Evolutionary conservation across 495 filamentous ascomycete species (phyloP).

Genomic region (Aspergillus leporis): DNA sequence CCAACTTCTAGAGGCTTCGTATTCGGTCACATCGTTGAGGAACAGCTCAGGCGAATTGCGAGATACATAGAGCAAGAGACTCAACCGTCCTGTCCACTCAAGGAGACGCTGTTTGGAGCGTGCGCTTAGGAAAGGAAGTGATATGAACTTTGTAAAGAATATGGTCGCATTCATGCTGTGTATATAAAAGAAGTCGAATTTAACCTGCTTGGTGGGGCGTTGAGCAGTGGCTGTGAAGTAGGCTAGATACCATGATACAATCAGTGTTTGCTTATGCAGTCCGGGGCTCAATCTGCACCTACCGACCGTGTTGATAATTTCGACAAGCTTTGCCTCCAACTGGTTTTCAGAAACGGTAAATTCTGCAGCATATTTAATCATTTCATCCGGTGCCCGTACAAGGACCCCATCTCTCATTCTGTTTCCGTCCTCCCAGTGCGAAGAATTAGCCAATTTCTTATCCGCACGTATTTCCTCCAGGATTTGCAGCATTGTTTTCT

Average conservation of each 20-base stretch:
- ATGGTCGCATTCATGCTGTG: conserved; percentile 63
- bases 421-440: conserved; percentile 54
- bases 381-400: conserved; percentile 58
- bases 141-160: conserved; percentile 58
- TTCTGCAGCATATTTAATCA: conserved; percentile 58
- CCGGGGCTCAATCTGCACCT: conserved; percentile 17
- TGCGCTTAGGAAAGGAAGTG: conserved; percentile 22
- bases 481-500: conserved; percentile 56
- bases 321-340: conserved; percentile 65
- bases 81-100: conserved; percentile 73
- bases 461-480: conserved; percentile 58
- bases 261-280: neutral
- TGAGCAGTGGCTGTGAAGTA: conserved; percentile 65
- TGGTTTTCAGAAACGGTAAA: conserved; percentile 61
- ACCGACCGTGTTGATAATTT: conserved; percentile 72
- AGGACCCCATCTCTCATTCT: conserved; percentile 70
- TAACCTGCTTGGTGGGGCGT: conserved; percentile 60
- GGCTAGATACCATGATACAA: conserved; percentile 24
- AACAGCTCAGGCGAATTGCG: conserved; percentile 55
- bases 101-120: conserved; percentile 63
- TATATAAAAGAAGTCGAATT: conserved; percentile 83
- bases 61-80: conserved; percentile 67
- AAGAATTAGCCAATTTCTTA: conserved; percentile 51
- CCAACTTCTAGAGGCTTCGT: conserved; percentile 48
- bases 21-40: conserved; percentile 54